Base-by-base conservation (phyloP, 495 filamentous ascomycete genomes). In the Oidiodendron maius region DNA sequence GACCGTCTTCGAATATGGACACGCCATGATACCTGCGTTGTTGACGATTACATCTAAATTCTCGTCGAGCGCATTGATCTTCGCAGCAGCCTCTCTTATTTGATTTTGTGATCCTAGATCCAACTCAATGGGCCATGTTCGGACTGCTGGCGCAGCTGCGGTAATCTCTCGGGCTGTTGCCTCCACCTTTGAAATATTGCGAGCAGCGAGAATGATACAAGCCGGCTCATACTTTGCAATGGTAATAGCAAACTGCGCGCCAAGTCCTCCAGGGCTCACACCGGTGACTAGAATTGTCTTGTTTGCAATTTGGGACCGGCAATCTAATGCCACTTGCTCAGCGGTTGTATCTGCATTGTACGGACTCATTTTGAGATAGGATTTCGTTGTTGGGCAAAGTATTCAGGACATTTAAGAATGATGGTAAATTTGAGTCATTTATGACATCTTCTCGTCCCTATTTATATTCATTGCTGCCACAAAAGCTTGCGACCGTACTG, bases 11-110 rank as follows among this genome's bases (percentile, higher is more conserved):
- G 44, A 45, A 51, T 56, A 70, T 61, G 56, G 35, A 61, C 55
- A 49, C 25, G 68, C 67, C 82, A 86, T 86, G 44, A 86, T 71
- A 6, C 77, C 83, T 9, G 84, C 82, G 57, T 83, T 86, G 65
- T 86, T 83, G 60, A 86, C 75, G 3, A 86, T 56, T 17, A 83
- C 74, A 59, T 86, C 78, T 22, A 87, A 34, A 13, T 24, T 43
- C 11, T 20, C 6, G 1, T 15, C 40, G 21, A 13, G 8, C 3
- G 40, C 15, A 11, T 10, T 43, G 21, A 43, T n/a, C n/a, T 5
- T 17, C 5, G 44, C 74, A 64, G 35, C 35, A 37, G 35, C 35
- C 13, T 4, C 35, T 13, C n/a, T 13, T 5, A 37, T n/a, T 5
- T 13, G 18, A 3, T 5, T 15, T 4, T n/a, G 13, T 5, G 5